These are phyloP conservation scores for Hypoxylon sp. DNA, from an alignment of 2,329 filamentous ascomycete genomes.

Conservation along the genomic window DNA sequence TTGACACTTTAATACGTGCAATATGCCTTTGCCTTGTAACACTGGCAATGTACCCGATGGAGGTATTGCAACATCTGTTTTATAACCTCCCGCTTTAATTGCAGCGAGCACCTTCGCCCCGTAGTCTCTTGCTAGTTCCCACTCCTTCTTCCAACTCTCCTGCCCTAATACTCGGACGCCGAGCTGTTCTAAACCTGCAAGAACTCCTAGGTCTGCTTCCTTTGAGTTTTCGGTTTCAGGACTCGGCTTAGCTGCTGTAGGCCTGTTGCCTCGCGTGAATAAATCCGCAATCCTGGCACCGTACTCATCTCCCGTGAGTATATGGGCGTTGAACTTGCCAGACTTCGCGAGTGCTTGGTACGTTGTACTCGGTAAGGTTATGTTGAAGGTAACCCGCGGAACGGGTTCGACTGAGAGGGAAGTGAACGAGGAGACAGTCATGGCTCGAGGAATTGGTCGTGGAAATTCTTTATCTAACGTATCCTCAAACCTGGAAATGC, in stretches of 20 bases:
- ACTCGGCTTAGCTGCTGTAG: slow-evolving; percentile 23
- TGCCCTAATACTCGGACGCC: slow-evolving; percentile 40
- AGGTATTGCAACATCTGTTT: slow-evolving; percentile 18
- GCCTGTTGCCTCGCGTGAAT: slow-evolving; percentile 65
- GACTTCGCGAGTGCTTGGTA: slow-evolving; percentile 64
- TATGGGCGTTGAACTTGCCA: slow-evolving; percentile 68
- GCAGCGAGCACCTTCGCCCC: neutral
- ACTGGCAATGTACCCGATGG: slow-evolving; percentile 58
- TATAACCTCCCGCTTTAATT: neutral
- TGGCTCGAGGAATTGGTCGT: slow-evolving; percentile 60
- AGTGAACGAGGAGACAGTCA: slow-evolving; percentile 74
- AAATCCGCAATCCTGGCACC: slow-evolving; percentile 67
- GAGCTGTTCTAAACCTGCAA: slow-evolving; percentile 56
- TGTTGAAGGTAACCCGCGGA: slow-evolving; percentile 70
- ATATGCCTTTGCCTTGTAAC: slow-evolving; percentile 66
- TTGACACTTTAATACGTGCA: slow-evolving; percentile 58
- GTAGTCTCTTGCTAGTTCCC: slow-evolving; percentile 37
- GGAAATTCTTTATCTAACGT: slow-evolving; percentile 24
- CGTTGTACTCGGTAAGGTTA: slow-evolving; percentile 69
- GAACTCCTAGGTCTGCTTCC: slow-evolving; percentile 54
- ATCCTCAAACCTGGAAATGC: slow-evolving; percentile 33
- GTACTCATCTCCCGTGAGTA: slow-evolving; percentile 63
- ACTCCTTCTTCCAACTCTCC: slow-evolving; percentile 36
- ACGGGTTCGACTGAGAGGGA: slow-evolving; percentile 67
- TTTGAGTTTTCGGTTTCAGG: slow-evolving; percentile 32